A percentile compares a stretch with the other conserved stretches of the same genome.
Conservation (phyloP, 768 basidiomycete species). For the Rhizopogon vulgaris region DNA sequence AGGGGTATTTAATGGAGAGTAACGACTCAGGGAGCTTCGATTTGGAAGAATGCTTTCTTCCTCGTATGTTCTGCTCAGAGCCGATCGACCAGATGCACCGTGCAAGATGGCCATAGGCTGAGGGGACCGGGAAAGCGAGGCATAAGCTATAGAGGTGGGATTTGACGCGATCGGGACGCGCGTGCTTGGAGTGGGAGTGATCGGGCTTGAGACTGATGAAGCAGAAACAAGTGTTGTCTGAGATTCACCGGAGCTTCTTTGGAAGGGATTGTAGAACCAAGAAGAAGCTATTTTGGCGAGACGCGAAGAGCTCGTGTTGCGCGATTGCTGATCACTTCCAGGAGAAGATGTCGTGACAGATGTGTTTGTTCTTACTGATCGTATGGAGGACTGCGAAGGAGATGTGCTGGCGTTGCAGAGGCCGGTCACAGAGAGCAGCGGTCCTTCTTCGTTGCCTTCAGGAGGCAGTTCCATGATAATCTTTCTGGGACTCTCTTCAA, state of each 20-base stretch:
- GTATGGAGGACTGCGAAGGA: conserved; percentile 62
- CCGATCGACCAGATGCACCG: conserved; percentile 36
- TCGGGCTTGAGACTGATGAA: conserved; percentile 31
- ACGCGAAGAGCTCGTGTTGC: conserved; percentile 28
- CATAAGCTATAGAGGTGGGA: conserved; percentile 22
- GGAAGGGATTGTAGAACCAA: conserved; percentile 79
- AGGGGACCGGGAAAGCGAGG: conserved; percentile 31
- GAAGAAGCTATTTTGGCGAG: conserved; percentile 60
- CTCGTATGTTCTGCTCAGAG: conserved; percentile 47
- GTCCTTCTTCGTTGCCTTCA: conserved; percentile 29
- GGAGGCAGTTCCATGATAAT: conserved; percentile 46
- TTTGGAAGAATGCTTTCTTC: conserved; percentile 47
- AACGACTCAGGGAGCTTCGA: conserved; percentile 43
- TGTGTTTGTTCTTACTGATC: conserved; percentile 41
- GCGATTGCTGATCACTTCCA: conserved; percentile 10
- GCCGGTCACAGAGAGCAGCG: conserved; percentile 26
- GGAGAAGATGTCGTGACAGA: conserved; percentile 39
- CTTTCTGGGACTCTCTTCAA: conserved; percentile 64
- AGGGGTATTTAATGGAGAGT: conserved; percentile 64
- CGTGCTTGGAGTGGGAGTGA: conserved; percentile 17
- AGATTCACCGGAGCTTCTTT: conserved; percentile 56
- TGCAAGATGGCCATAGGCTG: conserved; percentile 36
- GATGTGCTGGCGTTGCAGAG: conserved; percentile 62
- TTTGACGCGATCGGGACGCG: conserved; percentile 26
- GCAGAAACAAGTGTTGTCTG: conserved; percentile 54